These are phyloP conservation scores for Herpetomonas samuelpessoai DNA, from an alignment of 208 protist species.

Conservation along the genomic window DNA sequence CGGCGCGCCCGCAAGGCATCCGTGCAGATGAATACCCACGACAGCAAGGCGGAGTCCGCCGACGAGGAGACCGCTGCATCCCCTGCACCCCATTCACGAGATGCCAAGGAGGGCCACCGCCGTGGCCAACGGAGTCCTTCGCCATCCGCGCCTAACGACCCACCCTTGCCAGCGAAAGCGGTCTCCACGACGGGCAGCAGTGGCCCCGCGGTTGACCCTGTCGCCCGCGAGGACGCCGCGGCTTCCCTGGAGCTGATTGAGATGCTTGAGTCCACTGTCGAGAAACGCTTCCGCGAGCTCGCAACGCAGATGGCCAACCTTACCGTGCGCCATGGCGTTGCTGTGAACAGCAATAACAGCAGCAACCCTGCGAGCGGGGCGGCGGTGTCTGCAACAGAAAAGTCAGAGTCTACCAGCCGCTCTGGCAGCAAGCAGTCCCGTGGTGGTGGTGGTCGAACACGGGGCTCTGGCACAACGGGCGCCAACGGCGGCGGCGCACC, in stretches of 20 bases:
- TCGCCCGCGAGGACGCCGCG: conserved; percentile 74
- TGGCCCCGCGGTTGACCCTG: conserved; percentile 37
- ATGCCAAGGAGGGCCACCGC: background rate
- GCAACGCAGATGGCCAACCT: conserved; percentile 39
- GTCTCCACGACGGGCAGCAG: background rate
- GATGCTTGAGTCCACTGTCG: conserved; percentile 53
- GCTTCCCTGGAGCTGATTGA: conserved; percentile 65
- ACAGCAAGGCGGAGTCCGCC: background rate
- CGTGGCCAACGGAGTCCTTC: background rate
- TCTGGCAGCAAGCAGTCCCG: background rate
- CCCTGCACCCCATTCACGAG: too few relatives aligned
- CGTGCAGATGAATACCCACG: background rate
- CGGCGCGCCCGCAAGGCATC: background rate
- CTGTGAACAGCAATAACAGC: background rate
- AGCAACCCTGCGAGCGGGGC: background rate
- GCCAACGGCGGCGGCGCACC: too few relatives aligned
- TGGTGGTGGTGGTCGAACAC: conserved; percentile 15
- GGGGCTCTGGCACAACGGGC: conserved; percentile 2
- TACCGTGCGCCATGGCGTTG: conserved; percentile 18
- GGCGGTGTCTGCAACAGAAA: background rate
- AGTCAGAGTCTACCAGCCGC: background rate
- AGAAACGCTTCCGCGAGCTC: conserved; percentile 69
- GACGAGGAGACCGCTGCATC: background rate
- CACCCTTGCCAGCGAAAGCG: too few relatives aligned
- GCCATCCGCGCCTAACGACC: background rate